These are phyloP conservation scores for Westerdykella ornata DNA, from an alignment of 2,329 filamentous ascomycete species.

Conservation along the genomic window DNA sequence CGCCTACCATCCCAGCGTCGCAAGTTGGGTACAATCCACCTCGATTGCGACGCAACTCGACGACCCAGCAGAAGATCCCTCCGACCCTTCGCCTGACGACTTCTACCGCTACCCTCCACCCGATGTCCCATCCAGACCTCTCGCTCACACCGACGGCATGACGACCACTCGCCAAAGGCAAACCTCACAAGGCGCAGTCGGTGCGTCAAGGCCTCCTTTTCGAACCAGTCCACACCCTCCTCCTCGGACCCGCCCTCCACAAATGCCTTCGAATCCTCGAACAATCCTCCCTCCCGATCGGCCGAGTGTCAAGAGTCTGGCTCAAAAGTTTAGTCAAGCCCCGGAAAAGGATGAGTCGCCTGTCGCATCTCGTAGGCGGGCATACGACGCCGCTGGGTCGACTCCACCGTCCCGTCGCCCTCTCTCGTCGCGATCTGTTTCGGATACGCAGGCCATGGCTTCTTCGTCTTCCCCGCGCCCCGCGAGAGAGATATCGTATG, in stretches of 20 bases:
- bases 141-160: background rate
- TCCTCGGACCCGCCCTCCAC: background rate
- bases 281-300: constrained; percentile 13
- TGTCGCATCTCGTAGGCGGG: constrained; percentile 2
- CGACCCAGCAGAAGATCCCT: constrained; percentile 10
- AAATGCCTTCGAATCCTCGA: constrained; percentile 30
- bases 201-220: background rate
- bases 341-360: constrained; percentile 25
- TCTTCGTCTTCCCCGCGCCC: constrained; percentile 20
- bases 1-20: constrained; percentile 27
- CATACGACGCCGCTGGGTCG: no score
- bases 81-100: constrained; percentile 1
- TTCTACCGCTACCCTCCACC: constrained; percentile 2
- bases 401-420: constrained; percentile 3
- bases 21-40: constrained; percentile 33
- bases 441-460: constrained; percentile 5
- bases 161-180: background rate
- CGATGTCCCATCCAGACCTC: background rate
- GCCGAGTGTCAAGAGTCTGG: constrained; percentile 34
- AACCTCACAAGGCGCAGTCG: background rate
- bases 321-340: constrained; percentile 34
- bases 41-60: constrained; percentile 22
- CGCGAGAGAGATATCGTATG: constrained; percentile 27
- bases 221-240: background rate
- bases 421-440: constrained; percentile 4